phyloP scores from a whole-genome alignment of 805 yeast species.

The Kregervanrija pseudodelftensis region DNA sequence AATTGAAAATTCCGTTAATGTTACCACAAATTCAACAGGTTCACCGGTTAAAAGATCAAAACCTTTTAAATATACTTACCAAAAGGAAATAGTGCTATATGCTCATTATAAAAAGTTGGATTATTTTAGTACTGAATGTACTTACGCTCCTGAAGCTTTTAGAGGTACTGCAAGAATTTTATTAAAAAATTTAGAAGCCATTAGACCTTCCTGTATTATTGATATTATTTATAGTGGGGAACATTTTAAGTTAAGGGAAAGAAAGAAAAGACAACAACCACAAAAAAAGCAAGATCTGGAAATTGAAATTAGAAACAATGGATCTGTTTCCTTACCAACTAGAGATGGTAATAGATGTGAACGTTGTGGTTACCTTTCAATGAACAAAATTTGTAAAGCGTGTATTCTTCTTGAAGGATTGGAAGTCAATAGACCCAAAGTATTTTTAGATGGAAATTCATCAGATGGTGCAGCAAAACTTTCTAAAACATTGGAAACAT shows the following conservation, averaged over 20 bases:
- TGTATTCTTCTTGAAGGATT: conserved; percentile 82
- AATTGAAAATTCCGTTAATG: conserved; percentile 78
- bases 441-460: conserved; percentile 44
- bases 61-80: conserved; percentile 93
- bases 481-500: conserved; percentile 53
- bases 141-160: conserved; percentile 98
- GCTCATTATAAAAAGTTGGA: conserved; percentile 95
- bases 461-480: conserved; percentile 59
- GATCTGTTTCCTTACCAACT: conserved; percentile 43
- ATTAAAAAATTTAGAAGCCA: conserved; percentile 81
- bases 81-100: conserved; percentile 93
- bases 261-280: conserved; percentile 39
- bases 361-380: conserved; percentile 86
- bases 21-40: conserved; percentile 74
- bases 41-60: conserved; percentile 91
- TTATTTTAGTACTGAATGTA: conserved; percentile 94
- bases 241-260: conserved; percentile 58
- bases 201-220: conserved; percentile 87
- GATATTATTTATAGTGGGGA: conserved; percentile 96
- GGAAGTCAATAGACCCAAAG: conserved; percentile 65
- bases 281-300: conserved; percentile 31
- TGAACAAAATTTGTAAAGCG: conserved; percentile 87
- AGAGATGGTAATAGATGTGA: conserved; percentile 71
- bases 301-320: conserved; percentile 52
- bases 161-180: conserved; percentile 94